These are phyloP conservation scores for Stygiomarasmius scandens DNA, from an alignment of 1,284 basidiomycete species.

Conservation along the genomic window DNA sequence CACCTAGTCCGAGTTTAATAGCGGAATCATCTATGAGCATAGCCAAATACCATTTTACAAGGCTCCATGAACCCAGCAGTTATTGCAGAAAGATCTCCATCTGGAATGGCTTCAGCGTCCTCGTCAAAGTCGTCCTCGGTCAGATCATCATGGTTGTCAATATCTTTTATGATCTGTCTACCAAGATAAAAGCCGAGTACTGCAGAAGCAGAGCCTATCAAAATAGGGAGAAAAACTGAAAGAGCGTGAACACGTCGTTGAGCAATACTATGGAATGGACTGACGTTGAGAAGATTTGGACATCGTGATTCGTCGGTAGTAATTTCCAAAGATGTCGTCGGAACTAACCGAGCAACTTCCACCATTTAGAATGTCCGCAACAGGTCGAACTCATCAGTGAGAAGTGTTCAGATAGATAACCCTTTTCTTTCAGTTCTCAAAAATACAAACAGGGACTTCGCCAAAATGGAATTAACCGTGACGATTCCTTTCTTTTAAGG, in stretches of 20 bases:
- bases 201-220: conserved; percentile 19
- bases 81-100: conserved; percentile 68
- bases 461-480: conserved; percentile 94
- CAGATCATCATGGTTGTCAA: conserved; percentile 16
- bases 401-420: conserved; percentile 43
- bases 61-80: conserved; percentile 69
- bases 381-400: conserved; percentile 25
- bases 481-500: conserved; percentile 95
- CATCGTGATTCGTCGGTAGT: background rate
- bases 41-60: conserved; percentile 44
- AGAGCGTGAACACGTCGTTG: background rate
- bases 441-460: conserved; percentile 74
- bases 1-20: conserved; percentile 23
- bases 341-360: conserved; percentile 1
- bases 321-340: background rate
- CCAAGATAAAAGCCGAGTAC: conserved; percentile 34
- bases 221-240: conserved; percentile 6
- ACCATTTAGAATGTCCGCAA: background rate
- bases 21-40: background rate
- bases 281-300: background rate
- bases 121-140: conserved; percentile 5
- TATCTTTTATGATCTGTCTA: conserved; percentile 6
- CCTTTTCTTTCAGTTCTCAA: conserved; percentile 86
- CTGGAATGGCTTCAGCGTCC: conserved; percentile 47
- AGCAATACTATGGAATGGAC: too few species aligned